Evolutionary conservation across 805 yeast species (phyloP), one percentile per base, ranked within the genome.

Genomic region (Lachancea thermotolerans): DNA sequence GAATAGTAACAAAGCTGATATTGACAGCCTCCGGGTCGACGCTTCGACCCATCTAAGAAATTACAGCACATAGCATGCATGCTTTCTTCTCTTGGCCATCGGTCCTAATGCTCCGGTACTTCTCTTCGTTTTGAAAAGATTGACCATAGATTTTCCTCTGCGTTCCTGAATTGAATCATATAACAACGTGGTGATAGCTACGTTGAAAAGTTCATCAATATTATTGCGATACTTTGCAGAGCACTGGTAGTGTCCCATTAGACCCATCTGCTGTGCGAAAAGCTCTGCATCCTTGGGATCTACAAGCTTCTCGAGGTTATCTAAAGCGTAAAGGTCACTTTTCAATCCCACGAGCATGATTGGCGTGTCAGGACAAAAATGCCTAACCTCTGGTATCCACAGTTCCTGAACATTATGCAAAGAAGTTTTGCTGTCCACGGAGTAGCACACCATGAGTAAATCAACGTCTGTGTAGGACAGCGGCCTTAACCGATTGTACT

Each of bases 311-410:
- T 49, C 58, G 35, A 51, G 54, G 30, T 52, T 39, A 25, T 47
- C 49, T 6, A 44, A 49, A 11, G 51, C 51, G 40, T 58, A 59
- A 46, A 84, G 66, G 62, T 90, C 97, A 3, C 79, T 65, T 57
- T 90, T 88, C 30, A 91, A 74, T 1, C 96, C 96, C n/a, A 87
- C 88, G 31, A 91, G 66, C 25, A 88, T 62, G 14, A 82, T 74
- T 1, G 96, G 95, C 2, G 81, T 74, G 2, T 79, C 83, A 2
- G 90, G 89, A 59, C 96, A 87, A 60, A 83, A 87, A 57, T 85
- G 89, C 48, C 72, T 68, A 1, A 86, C 84, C 60, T 90, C 98
- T 1, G 96, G 95, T 35, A 77, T 77, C 98, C 98, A 90, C 49
- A 75, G 77, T 51, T 87, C 95, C 48, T 73, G 74, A 10, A 86